Conservation (phyloP, 1,284 basidiomycete species). For the Malassezia arunalokei region DNA sequence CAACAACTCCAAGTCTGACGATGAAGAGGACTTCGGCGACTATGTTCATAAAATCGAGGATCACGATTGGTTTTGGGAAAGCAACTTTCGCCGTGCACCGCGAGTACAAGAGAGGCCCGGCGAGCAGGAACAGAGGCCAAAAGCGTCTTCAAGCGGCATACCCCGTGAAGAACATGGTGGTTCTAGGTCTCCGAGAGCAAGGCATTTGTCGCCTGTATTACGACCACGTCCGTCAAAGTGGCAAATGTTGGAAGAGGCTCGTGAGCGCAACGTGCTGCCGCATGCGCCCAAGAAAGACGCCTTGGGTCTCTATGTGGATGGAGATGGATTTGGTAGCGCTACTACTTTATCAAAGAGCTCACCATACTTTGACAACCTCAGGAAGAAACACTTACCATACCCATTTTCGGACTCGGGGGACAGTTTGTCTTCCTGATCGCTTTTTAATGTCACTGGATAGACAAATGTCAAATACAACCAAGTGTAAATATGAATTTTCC, state of each 20-base stretch:
- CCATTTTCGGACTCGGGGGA: not conserved
- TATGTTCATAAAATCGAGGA: not conserved
- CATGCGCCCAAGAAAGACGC: not conserved
- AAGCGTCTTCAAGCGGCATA: no score
- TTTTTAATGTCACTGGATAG: not conserved
- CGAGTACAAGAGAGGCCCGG: not conserved
- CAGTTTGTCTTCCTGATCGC: not conserved
- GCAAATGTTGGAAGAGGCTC: no score
- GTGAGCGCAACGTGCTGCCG: no score
- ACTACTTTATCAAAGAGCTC: not conserved
- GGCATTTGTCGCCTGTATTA: no score
- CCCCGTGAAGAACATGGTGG: no score
- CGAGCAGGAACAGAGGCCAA: no score
- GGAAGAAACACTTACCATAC: not conserved
- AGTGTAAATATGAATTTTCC: no score
- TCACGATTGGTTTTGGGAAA: conserved; percentile 3
- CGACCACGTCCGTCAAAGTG: no score
- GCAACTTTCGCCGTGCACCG: not conserved
- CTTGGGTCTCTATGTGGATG: not conserved
- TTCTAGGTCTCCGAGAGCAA: no score
- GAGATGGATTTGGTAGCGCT: conserved; percentile 1
- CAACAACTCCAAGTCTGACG: not conserved
- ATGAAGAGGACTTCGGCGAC: not conserved
- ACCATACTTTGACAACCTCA: conserved; percentile 1
- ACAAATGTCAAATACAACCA: no score